phyloP scores from a whole-genome alignment of 805 yeast genomes.

The Myxozyma kluyveri region DNA sequence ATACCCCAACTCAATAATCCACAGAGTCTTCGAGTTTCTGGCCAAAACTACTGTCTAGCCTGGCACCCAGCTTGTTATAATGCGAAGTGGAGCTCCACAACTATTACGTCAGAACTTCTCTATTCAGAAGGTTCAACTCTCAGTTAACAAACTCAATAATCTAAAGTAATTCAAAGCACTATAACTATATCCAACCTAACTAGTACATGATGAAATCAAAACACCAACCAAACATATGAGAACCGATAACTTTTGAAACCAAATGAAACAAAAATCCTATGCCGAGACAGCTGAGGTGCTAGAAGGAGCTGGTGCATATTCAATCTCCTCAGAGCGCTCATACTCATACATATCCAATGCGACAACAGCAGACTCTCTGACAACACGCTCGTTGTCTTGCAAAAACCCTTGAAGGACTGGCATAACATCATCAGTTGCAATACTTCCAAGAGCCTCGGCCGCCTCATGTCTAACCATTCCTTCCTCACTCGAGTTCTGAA shows the following conservation, averaged over 20 bases:
- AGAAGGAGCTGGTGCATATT: slow-evolving; percentile 18
- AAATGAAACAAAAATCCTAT: background rate
- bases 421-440: slow-evolving; percentile 92
- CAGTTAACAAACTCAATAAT: no score
- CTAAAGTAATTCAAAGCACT: no score
- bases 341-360: slow-evolving; percentile 98
- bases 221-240: background rate
- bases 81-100: no score
- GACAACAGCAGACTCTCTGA: slow-evolving; percentile 93
- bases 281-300: background rate
- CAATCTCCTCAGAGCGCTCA: slow-evolving; percentile 45
- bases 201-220: background rate
- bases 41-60: no score
- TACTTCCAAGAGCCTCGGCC: slow-evolving; percentile 96
- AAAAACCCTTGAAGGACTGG: slow-evolving; percentile 80
- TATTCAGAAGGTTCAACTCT: no score
- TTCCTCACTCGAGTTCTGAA: slow-evolving; percentile 75
- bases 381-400: slow-evolving; percentile 81
- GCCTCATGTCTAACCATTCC: slow-evolving; percentile 99
- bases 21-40: no score
- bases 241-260: background rate
- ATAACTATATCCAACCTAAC: background rate
- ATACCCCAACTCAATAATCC: no score
- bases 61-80: no score
- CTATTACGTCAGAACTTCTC: no score